These are phyloP conservation scores for Coniochaeta hoffmannii DNA, from an alignment of 2,329 filamentous ascomycete species.

Conservation along the genomic window DNA sequence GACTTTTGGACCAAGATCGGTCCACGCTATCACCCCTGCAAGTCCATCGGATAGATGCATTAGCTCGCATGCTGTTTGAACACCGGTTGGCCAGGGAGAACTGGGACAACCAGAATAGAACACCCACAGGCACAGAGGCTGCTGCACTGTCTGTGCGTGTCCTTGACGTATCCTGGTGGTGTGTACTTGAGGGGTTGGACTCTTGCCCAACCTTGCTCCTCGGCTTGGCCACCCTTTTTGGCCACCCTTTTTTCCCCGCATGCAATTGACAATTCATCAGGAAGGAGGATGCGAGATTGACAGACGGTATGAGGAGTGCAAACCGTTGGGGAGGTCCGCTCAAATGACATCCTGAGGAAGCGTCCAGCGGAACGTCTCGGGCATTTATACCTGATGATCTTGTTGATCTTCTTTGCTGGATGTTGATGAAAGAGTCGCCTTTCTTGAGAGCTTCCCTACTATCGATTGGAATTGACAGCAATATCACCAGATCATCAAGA, in stretches of 20 bases:
- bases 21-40: constrained; percentile 6
- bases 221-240: background rate
- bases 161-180: too few species aligned
- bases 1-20: constrained; percentile 1
- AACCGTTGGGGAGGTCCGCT: background rate
- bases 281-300: background rate
- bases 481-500: background rate
- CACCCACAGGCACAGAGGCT: background rate
- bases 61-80: constrained; percentile 9
- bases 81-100: background rate
- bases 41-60: constrained; percentile 16
- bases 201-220: background rate
- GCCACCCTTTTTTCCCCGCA: background rate
- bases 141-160: background rate
- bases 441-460: background rate
- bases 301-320: background rate
- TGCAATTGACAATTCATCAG: background rate
- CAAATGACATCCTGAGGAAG: background rate
- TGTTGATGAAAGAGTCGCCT: background rate
- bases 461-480: background rate
- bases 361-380: background rate
- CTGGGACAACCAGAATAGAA: background rate
- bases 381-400: background rate
- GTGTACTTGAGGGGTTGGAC: background rate
- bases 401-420: background rate